phyloP scores from a whole-genome alignment of 148 eudicot species.

The Heliamphora exappendiculata region DNA sequence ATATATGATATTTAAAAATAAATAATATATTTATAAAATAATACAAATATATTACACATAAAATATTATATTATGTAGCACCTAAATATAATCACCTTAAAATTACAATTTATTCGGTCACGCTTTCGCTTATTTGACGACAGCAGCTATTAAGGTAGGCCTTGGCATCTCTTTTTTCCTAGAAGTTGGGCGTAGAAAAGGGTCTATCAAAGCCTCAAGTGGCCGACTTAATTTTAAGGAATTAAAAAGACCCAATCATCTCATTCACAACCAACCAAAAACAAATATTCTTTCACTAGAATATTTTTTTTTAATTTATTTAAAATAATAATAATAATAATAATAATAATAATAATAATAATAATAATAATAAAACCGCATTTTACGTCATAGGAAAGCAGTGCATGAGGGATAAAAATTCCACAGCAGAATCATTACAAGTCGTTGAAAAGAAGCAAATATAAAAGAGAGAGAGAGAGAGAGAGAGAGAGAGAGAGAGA shows the following conservation, averaged over 20 bases:
- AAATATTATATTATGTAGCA: too few relatives aligned
- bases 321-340: neutral
- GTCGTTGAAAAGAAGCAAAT: slow-evolving; percentile 14
- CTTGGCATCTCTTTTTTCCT: neutral
- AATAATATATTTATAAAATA: too few relatives aligned
- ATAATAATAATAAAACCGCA: neutral
- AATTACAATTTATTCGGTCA: slow-evolving; percentile 42
- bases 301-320: neutral
- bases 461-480: too few relatives aligned
- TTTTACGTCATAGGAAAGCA: slow-evolving; percentile 27
- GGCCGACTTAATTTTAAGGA: slow-evolving; percentile 28
- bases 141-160: neutral
- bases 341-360: neutral
- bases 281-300: too few relatives aligned
- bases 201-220: slow-evolving; percentile 20
- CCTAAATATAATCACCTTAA: too few relatives aligned
- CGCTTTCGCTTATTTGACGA: slow-evolving; percentile 45
- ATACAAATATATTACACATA: too few relatives aligned
- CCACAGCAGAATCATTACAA: slow-evolving; percentile 20
- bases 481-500: too few relatives aligned
- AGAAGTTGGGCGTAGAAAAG: slow-evolving; percentile 11
- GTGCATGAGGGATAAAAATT: slow-evolving; percentile 31
- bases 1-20: too few relatives aligned
- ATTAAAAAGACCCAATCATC: slow-evolving; percentile 4
- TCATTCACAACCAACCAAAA: slow-evolving; percentile 3